Percentiles rank a stretch among this genome's conserved stretches.
Evolutionary conservation across 495 filamentous ascomycete genomes (phyloP).

Genomic region (Xylaria sp.): DNA sequence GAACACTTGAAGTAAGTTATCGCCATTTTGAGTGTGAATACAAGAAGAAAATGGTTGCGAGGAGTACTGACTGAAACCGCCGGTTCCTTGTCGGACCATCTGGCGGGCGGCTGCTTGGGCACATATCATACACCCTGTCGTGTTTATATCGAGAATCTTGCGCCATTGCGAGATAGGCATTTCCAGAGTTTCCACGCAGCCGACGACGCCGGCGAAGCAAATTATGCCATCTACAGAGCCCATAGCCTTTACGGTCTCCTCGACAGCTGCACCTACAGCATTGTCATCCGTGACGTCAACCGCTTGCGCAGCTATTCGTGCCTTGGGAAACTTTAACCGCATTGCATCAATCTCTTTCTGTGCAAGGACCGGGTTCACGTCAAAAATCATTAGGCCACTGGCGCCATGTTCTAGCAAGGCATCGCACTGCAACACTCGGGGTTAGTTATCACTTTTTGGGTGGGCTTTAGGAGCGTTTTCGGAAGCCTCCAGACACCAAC

Average conservation of each 20-base stretch:
- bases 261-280: constrained; percentile 50
- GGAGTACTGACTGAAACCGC: too few relatives aligned
- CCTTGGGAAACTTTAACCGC: constrained; percentile 55
- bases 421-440: constrained; percentile 37
- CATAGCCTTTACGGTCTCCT: constrained; percentile 42
- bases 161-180: constrained; percentile 60
- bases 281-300: constrained; percentile 62
- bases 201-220: constrained; percentile 69
- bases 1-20: too few relatives aligned
- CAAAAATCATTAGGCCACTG: constrained; percentile 62
- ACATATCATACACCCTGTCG: constrained; percentile 67
- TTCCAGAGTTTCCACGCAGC: constrained; percentile 58
- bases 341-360: constrained; percentile 48
- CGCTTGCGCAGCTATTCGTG: constrained; percentile 45
- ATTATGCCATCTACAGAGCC: constrained; percentile 62
- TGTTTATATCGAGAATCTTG: constrained; percentile 66
- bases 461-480: not conserved
- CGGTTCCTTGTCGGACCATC: constrained; percentile 51
- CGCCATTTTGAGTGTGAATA: too few relatives aligned
- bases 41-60: too few relatives aligned
- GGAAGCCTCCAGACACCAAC: not conserved
- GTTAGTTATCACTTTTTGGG: not conserved
- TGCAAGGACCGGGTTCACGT: constrained; percentile 54
- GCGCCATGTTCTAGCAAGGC: constrained; percentile 74
- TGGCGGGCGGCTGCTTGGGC: constrained; percentile 65